Evolutionary conservation across 1,284 basidiomycete genomes (phyloP), one percentile per base, ranked within the genome.

Genomic region (Ceratobasidium papillatum): DNA sequence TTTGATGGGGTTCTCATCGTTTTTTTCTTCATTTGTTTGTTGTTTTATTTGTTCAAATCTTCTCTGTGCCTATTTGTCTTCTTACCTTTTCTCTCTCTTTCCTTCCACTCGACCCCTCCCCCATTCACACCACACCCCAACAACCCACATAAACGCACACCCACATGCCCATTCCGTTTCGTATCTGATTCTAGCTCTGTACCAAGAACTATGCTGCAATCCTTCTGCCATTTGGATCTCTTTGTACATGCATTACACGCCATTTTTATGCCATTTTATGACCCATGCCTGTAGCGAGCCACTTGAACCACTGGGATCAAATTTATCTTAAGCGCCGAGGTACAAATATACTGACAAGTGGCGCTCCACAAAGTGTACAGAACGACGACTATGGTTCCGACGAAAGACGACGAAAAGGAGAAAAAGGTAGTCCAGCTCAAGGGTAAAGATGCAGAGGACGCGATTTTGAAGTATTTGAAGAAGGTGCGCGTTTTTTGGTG

Each of bases 381-480:
- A 12, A 56, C 59, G 11, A 25, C 30, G 43, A 59, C 63, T 22
- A 77, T 78, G 78, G 76, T 73, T 32, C 64, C 72, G 30, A 78
- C 76, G 74, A 76, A 77, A 22, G 79, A 80, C 38, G 58, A 74
- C 17, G 79, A 80, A 22, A 80, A 80, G 61, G 54, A 58, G 27
- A 58, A 58, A 36, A 62, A 62, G 27, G 74, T 76, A 0, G 71
- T 72, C 3, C 76, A 78, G 32, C 77, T 80, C n/a, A 80, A 80
- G 74, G 80, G 80, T 5, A 76, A 78, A 32, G 79, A 78, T 65
- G 91, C 92, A 43, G 92, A 94, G 82, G 89, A 91, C 78, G 86
- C 85, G 71, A 85, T 94, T 8, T 83, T 92, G 51, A 87, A 90
- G 77, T 94, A 94, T 81, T 83, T 94, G 78, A 91, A 89, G 83